These are phyloP conservation scores for Termitomyces sp. DNA, from an alignment of 768 basidiomycete genomes.

Conservation along the genomic window DNA sequence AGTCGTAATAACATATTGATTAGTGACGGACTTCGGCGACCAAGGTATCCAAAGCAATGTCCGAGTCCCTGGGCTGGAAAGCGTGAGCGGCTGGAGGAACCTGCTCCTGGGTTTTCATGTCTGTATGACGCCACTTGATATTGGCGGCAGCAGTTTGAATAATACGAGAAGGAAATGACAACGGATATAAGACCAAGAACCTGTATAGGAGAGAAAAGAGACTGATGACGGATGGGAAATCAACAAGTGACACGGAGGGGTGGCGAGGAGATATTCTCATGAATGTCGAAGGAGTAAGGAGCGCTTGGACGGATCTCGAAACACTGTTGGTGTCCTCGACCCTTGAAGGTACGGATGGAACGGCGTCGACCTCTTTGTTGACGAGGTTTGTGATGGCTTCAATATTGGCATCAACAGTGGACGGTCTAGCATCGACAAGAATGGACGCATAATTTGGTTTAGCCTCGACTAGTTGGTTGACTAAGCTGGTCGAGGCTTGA, in stretches of 20 bases:
- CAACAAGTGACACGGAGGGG: conserved; percentile 21
- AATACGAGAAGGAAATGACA: conserved; percentile 43
- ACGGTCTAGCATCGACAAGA: conserved; percentile 22
- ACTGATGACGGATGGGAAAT: conserved; percentile 33
- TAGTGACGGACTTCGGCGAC: conserved; percentile 38
- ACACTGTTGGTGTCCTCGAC: conserved; percentile 36
- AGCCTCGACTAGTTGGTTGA: conserved; percentile 29
- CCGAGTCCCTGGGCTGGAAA: not conserved
- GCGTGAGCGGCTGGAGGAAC: not conserved
- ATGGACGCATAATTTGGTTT: conserved; percentile 23
- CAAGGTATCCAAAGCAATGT: conserved; percentile 29
- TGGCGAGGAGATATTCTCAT: not conserved
- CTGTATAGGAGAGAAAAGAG: conserved; percentile 45
- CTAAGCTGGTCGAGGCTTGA: conserved; percentile 31
- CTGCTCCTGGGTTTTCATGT: conserved; percentile 10
- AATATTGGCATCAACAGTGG: conserved; percentile 16
- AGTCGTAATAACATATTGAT: conserved; percentile 30
- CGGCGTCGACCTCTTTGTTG: conserved; percentile 49
- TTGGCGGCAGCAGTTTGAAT: conserved; percentile 19
- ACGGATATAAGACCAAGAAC: conserved; percentile 42
- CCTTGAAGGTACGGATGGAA: conserved; percentile 37
- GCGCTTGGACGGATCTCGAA: conserved; percentile 28
- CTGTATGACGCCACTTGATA: conserved; percentile 13
- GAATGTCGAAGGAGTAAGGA: conserved; percentile 15
- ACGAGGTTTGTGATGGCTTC: conserved; percentile 16